Base-by-base conservation (phyloP, 2,329 filamentous ascomycete species). In the Penicillium hesseltinei region DNA sequence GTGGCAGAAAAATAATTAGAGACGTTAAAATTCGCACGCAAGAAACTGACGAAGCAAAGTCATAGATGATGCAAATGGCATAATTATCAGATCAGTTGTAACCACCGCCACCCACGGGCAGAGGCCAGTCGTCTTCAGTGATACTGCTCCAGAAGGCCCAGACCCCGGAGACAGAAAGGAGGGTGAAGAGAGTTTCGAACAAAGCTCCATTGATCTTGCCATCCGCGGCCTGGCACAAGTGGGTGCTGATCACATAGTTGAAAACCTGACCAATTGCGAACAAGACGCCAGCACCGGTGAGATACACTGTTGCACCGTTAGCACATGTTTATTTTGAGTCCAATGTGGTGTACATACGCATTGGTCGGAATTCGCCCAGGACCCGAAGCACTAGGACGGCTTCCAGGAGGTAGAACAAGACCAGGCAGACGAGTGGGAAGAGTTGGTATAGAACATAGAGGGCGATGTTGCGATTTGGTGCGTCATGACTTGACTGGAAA, bases 141-240 rank as follows among this genome's bases (percentile, higher is more conserved):
- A 99, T 99, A 78, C 92, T 97, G 46, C 92, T 96, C 94, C 94
- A 99, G 81, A 99, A 99, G 56, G 90, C 76, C 92, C 94, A 99
- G 63, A 97, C 78, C 77, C 86, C 86, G 19, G 91, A 82, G 5
- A 99, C 91, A 0, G 92, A 83, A 13, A 93, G 78, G 0, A 97
- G 81, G 0, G 92, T 97, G 78, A 99, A 97, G 7, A 97, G 79
- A 0, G 92, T 96, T 75, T 97, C 85, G 74, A 99, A 99, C 0
- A 99, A 77, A 6, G 93, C 86, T 49, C 94, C 94, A 71, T 99
- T 93, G 70, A 99, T 95, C 74, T 90, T 92, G 64, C 92, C 91
- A 42, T 81, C 71, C 0, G 92, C 90, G 44, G 91, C 91, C 23
- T 87, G 82, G 80, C 94, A 99, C 60, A 99, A 91, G 73, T 96